Evolutionary conservation across 768 basidiomycete genomes (phyloP), one percentile per base, ranked within the genome.

Genomic region (Suillus brevipes): DNA sequence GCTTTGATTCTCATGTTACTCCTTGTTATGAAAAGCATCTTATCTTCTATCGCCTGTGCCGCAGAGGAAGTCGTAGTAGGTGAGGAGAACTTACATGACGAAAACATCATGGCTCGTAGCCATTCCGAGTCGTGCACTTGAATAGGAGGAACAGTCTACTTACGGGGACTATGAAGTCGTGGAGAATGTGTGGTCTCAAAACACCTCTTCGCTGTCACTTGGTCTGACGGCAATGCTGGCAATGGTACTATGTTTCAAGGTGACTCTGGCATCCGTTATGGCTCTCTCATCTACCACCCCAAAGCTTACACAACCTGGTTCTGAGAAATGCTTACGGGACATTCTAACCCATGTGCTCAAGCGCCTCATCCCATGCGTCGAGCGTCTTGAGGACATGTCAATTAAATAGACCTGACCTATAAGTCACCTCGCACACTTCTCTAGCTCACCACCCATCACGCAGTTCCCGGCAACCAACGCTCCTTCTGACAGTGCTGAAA

Each of bases 401-500:
- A 43, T 64, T 71, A 62, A 78, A 83, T 58, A 73, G 65, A 63
- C 78, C 79, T 67, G 82, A 87, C 74, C 76, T 89, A 87, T 89
- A 74, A 78, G 87, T 87, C 25, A 3, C 16, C 5, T 58, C 38
- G 9, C 57, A 18, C 38, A 62, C n/a, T 23, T 34, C 55, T 59
- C 31, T 3, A 31, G 20, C 31, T 38, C 14, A 20, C 25, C 50
- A 25, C 55, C 38, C 38, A 66, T 62, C 61, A 58, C 13, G 20
- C 60, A 83, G 81, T 34, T 76, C 77, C n/a, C 65, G 64, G 7
- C 77, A 80, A 52, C 70, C 80, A 13, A 68, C 89, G 0, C 75
- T 90, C 12, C 77, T 90, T 12, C 73, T 90, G 37, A 87, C 85
- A 0, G 82, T 89, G n/a, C 67, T 89, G 6, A 89, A 89, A 75